Evolutionary conservation across 345 rosid species (phyloP).

Genomic region (Leavenworthia alabamica): DNA sequence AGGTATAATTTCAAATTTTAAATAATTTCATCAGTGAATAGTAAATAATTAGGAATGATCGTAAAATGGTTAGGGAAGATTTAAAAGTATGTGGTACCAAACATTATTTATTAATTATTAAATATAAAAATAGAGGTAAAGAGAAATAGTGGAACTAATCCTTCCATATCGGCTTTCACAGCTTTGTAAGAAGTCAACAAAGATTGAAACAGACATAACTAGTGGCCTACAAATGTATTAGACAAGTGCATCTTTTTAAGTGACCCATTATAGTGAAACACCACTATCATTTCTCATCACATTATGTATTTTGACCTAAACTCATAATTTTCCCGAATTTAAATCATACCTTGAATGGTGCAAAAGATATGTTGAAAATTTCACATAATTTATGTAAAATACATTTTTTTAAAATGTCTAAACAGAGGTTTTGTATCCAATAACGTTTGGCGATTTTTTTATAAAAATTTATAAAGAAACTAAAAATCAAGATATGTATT

Average conservation of each 20-base stretch:
- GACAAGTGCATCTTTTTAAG: slow-evolving; percentile 30
- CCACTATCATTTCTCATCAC: slow-evolving; percentile 15
- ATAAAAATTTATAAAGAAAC: not conserved
- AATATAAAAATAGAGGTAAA: not conserved
- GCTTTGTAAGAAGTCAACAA: slow-evolving; percentile 30
- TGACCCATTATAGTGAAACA: slow-evolving; percentile 33
- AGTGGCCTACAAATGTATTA: slow-evolving; percentile 46
- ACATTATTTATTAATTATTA: slow-evolving; percentile 1
- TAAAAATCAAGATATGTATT: not conserved
- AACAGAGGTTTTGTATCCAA: not conserved
- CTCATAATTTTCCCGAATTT: too few relatives aligned
- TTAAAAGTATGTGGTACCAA: slow-evolving; percentile 20
- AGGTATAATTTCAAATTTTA: not conserved
- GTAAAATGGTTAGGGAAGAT: slow-evolving; percentile 6
- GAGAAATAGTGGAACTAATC: slow-evolving; percentile 32
- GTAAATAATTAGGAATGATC: not conserved
- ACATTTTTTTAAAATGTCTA: not conserved
- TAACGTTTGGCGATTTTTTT: not conserved
- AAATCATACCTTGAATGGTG: too few relatives aligned
- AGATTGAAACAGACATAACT: slow-evolving; percentile 38
- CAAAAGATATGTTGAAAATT: not conserved
- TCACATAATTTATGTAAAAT: not conserved
- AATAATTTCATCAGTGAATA: too few relatives aligned
- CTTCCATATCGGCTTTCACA: slow-evolving; percentile 41
- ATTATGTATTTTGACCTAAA: slow-evolving; percentile 18